Conservation (phyloP, 1,284 basidiomycete species). For the Inonotus obliquus region DNA sequence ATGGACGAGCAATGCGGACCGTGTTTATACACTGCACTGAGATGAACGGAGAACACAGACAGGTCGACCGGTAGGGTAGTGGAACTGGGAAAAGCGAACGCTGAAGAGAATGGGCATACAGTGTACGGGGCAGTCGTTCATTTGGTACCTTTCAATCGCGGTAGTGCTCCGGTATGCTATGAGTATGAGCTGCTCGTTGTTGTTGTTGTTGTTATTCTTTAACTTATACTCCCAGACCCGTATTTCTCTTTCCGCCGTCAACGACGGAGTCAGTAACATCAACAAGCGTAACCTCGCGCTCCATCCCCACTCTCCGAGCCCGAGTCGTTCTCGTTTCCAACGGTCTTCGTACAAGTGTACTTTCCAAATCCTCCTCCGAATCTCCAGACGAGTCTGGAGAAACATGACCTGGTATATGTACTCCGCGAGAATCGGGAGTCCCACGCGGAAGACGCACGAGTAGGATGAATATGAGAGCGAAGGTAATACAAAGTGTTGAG, state of each 20-base stretch:
- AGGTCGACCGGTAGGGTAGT: too few relatives aligned
- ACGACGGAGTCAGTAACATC: not conserved
- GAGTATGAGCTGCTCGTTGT: not conserved
- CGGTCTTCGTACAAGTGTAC: not conserved
- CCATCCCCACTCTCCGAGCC: too few relatives aligned
- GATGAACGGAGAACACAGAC: too few relatives aligned
- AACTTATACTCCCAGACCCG: not conserved
- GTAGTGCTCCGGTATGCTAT: too few relatives aligned
- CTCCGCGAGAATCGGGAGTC: not conserved
- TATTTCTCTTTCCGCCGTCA: not conserved
- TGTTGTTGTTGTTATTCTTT: not conserved
- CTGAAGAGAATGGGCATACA: too few relatives aligned
- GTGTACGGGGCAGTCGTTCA: too few relatives aligned
- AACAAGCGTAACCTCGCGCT: constrained; percentile 8
- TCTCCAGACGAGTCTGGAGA: not conserved
- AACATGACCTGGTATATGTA: not conserved
- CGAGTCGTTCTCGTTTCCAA: too few relatives aligned
- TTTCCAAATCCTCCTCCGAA: not conserved
- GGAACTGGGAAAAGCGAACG: too few relatives aligned
- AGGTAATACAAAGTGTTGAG: constrained; percentile 31
- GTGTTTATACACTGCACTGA: too few relatives aligned
- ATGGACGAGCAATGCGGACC: too few relatives aligned
- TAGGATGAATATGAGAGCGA: constrained; percentile 40
- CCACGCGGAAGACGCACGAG: constrained; percentile 30
- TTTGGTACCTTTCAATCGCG: too few relatives aligned